Conservation (phyloP, 176 grass and related monocot genomes). For the Pontederia crassipes region DNA sequence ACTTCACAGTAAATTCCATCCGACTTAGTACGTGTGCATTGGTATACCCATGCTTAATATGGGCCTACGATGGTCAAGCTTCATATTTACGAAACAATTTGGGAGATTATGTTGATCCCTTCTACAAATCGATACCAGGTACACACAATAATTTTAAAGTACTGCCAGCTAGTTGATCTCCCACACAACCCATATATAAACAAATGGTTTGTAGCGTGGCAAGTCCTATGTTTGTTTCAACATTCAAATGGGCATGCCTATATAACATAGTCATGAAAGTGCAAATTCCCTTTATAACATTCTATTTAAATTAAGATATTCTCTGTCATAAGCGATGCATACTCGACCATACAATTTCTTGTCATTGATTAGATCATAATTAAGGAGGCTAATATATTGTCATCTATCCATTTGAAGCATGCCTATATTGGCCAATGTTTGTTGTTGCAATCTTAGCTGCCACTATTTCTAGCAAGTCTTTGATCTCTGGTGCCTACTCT, state of each 20-base stretch:
- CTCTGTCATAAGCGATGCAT: no score
- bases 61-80: conserved; percentile 60
- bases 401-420: conserved; percentile 12
- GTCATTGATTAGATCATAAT: no score
- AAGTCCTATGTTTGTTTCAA: no score
- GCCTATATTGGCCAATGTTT: conserved; percentile 52
- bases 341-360: no score
- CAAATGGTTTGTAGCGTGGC: no score
- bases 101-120: conserved; percentile 38
- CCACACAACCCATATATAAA: no score
- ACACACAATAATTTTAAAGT: not conserved
- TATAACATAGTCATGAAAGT: no score
- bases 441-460: conserved; percentile 46
- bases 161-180: not conserved
- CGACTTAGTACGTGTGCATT: conserved; percentile 27
- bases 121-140: conserved; percentile 78
- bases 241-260: no score
- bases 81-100: conserved; percentile 39
- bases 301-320: no score
- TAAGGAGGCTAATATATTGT: not conserved
- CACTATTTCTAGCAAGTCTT: conserved; percentile 61
- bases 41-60: conserved; percentile 3
- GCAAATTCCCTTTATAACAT: no score
- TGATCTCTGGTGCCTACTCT: conserved; percentile 65
- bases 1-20: conserved; percentile 55